Percentiles rank a stretch among this genome's conserved stretches.
These are phyloP conservation scores for Solanum chacoense DNA, from an alignment of 305 asterid genomes.

Conservation along the genomic window DNA sequence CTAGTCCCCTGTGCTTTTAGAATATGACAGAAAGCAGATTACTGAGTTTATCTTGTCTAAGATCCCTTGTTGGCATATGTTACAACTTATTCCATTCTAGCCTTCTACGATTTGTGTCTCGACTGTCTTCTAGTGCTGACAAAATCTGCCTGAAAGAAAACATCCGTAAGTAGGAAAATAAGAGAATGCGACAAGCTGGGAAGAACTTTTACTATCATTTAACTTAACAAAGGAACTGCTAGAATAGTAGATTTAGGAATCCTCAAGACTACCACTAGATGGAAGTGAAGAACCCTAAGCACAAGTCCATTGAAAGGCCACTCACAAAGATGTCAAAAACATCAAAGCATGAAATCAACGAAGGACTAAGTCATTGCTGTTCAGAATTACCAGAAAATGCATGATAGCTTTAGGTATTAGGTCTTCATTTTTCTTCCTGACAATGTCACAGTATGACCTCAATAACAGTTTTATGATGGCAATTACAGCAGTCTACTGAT, in stretches of 20 bases:
- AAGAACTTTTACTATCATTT: not conserved
- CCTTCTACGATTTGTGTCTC: not conserved
- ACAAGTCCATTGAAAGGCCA: not conserved
- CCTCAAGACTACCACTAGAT: not conserved
- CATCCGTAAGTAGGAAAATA: not conserved
- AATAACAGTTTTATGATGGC: conserved; percentile 61
- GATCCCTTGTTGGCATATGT: not conserved
- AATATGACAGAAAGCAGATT: not conserved
- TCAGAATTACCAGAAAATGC: conserved; percentile 81
- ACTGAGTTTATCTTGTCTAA: not conserved
- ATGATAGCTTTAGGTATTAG: conserved; percentile 83
- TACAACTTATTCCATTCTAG: not conserved
- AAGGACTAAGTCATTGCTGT: not conserved
- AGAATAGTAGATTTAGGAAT: not conserved
- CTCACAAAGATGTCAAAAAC: not conserved
- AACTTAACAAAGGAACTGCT: not conserved
- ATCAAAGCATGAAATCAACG: not conserved
- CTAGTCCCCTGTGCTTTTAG: not conserved
- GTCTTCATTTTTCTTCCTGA: conserved; percentile 85
- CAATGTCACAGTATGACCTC: conserved; percentile 88
- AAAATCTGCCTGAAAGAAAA: not conserved
- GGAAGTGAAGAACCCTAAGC: not conserved
- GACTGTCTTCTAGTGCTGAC: not conserved
- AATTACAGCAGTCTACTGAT: conserved; percentile 64
- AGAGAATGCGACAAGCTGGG: not conserved